Evolutionary conservation across 2,329 filamentous ascomycete species (phyloP).

Genomic region (Aschersonia sp.): DNA sequence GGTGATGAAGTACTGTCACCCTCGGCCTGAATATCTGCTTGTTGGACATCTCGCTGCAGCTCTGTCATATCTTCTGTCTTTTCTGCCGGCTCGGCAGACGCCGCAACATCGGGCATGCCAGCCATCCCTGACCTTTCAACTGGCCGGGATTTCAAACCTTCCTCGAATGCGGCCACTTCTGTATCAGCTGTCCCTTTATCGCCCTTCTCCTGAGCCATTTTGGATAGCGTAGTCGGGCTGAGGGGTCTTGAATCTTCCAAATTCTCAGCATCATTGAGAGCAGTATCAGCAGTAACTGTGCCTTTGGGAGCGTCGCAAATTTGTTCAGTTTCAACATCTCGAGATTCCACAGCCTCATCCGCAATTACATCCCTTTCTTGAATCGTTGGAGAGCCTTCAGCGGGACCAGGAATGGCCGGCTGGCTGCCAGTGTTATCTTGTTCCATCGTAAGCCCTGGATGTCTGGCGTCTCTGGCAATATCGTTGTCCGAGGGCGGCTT

Average conservation of each 20-base stretch:
- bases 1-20: too few species aligned
- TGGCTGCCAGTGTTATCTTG: background rate
- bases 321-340: background rate
- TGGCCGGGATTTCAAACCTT: too few species aligned
- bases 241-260: background rate
- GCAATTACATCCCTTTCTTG: background rate
- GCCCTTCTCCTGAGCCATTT: slow-evolving; percentile 21
- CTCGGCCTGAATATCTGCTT: too few species aligned
- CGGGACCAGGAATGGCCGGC: background rate
- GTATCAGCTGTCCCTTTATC: slow-evolving; percentile 6
- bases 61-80: too few species aligned
- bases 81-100: too few species aligned
- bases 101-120: too few species aligned
- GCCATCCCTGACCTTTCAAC: too few species aligned
- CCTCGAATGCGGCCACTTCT: background rate
- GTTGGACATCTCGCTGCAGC: too few species aligned
- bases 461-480: too few species aligned
- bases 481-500: too few species aligned
- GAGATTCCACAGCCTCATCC: background rate
- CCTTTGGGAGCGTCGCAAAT: background rate
- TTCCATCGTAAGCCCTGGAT: too few species aligned
- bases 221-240: slow-evolving; percentile 12
- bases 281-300: background rate
- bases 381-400: background rate
- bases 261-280: background rate